Conservation (phyloP, 202 grass and related monocot genomes). For the Bolboschoenoplectus hybrid region DNA sequence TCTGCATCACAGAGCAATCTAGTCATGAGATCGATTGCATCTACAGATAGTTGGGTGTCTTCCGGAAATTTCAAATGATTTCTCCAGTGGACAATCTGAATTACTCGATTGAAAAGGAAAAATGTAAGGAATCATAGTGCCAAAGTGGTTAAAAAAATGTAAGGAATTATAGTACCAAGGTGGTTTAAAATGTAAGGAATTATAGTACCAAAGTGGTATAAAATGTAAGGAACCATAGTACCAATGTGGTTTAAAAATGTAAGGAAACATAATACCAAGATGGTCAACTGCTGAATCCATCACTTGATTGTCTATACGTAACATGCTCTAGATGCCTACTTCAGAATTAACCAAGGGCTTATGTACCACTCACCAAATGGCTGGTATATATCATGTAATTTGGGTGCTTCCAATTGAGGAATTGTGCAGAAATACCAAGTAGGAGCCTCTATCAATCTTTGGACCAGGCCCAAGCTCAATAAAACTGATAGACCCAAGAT, state of each 20-base stretch:
- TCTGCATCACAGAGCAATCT: conserved; percentile 97
- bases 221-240: conserved; percentile 17
- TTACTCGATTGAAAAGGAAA: conserved; percentile 31
- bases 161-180: background rate
- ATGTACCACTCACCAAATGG: background rate
- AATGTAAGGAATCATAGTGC: background rate
- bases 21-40: conserved; percentile 91
- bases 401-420: background rate
- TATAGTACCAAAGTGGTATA: background rate
- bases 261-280: background rate
- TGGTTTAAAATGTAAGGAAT: conserved; percentile 2
- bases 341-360: background rate
- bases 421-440: background rate
- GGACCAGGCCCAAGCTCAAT: background rate
- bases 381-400: background rate
- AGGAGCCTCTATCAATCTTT: background rate
- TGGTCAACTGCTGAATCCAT: conserved; percentile 1
- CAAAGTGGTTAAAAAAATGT: conserved; percentile 5
- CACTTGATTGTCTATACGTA: conserved; percentile 20
- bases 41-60: conserved; percentile 74
- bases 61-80: conserved; percentile 98
- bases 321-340: conserved; percentile 16
- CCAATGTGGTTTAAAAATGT: conserved; percentile 19
- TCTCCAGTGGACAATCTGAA: conserved; percentile 98
- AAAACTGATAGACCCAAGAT: conserved; percentile 33